Base-by-base conservation (phyloP, 345 rosid species). In the Clausena lansium region DNA sequence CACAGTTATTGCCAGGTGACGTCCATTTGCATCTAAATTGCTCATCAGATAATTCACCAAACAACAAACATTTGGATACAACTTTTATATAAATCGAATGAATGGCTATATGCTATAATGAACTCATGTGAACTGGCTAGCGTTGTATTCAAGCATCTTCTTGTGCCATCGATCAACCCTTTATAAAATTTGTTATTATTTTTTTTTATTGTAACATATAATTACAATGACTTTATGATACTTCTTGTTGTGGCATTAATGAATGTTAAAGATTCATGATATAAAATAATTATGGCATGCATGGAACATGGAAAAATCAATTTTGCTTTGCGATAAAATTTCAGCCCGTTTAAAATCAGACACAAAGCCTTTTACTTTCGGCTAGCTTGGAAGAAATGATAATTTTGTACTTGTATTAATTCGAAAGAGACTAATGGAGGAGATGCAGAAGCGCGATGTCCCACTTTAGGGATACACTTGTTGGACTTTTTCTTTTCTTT, bases 391-490 rank as follows among this genome's bases (percentile, higher is more conserved):
- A 20, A 55, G 67, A 69, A 66, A 52, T 65, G 72, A 67, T 52
- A 39, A 35, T 45, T 32, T 45, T 67, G 73, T 55, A 76, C 38
- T 33, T 76, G 65, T 28, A 27, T 64, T 27, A 17, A 30, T 24
- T 38, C 36, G 72, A 67, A 57, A 76, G 67, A 67, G 79, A 76
- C 71, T 30, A 4, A 1, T 30, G 13, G 60, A 65, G 70, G 75
- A 13, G 47, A 81, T 75, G 73, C 59, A 64, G 74, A 80, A 75
- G 38, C 73, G 55, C 68, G 27, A 11, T 78, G 86, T 78, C 82
- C 84, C 86, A 78, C 84, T 78, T 72, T 38, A 41, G 28, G 77
- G 69, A 57, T 61, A 75, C 86, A 78, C 47, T 66, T 58, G 9
- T 78, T 71, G 76, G 67, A 61, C 47, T 54, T 65, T 28, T 62